Evolutionary conservation across 208 protist species (phyloP).

Genomic region (Crithidia acanthocephali): DNA sequence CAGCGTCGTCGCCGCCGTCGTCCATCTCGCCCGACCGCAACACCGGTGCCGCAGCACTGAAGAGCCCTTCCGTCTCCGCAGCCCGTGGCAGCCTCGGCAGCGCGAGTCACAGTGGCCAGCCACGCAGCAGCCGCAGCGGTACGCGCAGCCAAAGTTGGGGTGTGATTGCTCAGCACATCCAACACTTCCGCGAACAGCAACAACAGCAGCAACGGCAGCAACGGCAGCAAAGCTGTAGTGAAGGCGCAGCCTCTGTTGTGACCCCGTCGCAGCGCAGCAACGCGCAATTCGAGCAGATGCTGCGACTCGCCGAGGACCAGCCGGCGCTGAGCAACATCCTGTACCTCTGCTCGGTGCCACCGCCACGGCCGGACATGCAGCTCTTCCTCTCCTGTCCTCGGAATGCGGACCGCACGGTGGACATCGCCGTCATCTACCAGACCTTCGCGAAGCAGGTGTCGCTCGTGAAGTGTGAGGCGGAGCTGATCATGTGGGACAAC

Average conservation of each 20-base stretch:
- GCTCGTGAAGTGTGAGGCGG: slow-evolving; percentile 81
- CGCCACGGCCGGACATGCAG: slow-evolving; percentile 56
- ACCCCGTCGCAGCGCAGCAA: slow-evolving; percentile 13
- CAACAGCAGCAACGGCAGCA: slow-evolving; percentile 2
- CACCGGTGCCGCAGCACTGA: not conserved
- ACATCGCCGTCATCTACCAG: slow-evolving; percentile 67
- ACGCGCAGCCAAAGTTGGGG: slow-evolving; percentile 15
- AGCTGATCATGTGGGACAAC: slow-evolving; percentile 85
- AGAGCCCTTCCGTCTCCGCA: slow-evolving; percentile 1
- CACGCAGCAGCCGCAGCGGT: not conserved
- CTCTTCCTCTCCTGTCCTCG: slow-evolving; percentile 78
- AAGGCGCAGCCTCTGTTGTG: not conserved
- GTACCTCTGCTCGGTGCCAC: slow-evolving; percentile 48
- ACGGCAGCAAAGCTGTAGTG: no score
- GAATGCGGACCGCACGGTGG: slow-evolving; percentile 52
- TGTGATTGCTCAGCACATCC: slow-evolving; percentile 12
- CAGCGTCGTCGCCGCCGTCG: not conserved
- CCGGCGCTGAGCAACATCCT: slow-evolving; percentile 54
- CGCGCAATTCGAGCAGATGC: slow-evolving; percentile 21
- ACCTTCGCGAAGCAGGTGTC: slow-evolving; percentile 84
- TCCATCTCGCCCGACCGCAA: not conserved
- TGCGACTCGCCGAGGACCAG: slow-evolving; percentile 35
- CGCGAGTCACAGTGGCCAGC: not conserved
- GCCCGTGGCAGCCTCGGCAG: not conserved
- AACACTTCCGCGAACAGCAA: slow-evolving; percentile 17